A percentile compares a stretch with the other conserved stretches of the same genome.
These are phyloP conservation scores for Fusarium mundagurra DNA, from an alignment of 2,329 filamentous ascomycete genomes.

Conservation along the genomic window DNA sequence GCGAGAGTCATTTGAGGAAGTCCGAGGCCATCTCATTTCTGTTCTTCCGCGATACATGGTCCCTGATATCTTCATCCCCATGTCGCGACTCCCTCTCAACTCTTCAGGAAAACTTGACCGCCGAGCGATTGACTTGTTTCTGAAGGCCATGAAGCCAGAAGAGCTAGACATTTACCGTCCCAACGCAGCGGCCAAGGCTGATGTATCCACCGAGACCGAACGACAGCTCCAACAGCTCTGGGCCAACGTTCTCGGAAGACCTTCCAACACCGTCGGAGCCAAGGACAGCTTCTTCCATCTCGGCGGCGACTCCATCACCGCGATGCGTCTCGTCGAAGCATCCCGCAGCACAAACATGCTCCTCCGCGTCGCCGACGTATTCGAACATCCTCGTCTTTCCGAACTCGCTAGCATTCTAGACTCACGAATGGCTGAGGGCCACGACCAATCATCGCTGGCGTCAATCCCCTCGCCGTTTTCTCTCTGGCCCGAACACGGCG, in stretches of 20 bases:
- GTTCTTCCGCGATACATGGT: background rate
- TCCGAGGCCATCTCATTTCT: background rate
- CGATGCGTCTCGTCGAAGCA: background rate
- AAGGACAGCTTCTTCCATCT: background rate
- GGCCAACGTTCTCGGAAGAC: background rate
- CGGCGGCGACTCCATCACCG: background rate
- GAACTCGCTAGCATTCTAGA: background rate
- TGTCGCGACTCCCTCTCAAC: background rate
- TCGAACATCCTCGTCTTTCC: background rate
- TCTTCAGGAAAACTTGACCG: background rate
- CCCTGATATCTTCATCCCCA: background rate
- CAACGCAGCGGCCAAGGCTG: background rate
- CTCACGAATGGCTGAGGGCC: accelerated
- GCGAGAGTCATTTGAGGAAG: background rate
- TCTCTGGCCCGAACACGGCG: background rate
- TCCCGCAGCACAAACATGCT: background rate
- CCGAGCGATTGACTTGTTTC: background rate
- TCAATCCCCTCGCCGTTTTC: background rate
- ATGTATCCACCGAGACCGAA: background rate
- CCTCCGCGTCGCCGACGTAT: background rate
- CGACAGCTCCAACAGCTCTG: background rate
- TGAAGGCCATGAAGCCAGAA: background rate
- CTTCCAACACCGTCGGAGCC: background rate
- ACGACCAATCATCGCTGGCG: background rate
- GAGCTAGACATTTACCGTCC: background rate